These are phyloP conservation scores for Suillus luteus DNA, from an alignment of 768 basidiomycete species.

Conservation along the genomic window DNA sequence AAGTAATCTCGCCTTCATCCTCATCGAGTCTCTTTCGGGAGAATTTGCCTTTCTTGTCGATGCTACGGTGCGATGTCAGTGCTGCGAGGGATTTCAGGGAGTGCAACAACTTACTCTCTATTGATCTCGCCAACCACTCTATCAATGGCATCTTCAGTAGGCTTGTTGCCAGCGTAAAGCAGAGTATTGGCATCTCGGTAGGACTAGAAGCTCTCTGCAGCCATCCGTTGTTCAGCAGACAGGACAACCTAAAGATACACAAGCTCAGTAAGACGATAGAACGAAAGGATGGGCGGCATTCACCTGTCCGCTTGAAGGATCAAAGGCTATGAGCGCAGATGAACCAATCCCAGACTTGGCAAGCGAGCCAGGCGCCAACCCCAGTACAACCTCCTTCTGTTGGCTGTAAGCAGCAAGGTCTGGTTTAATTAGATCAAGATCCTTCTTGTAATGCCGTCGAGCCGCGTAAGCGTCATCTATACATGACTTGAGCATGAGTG, in stretches of 20 bases:
- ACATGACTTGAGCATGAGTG: constrained; percentile 4
- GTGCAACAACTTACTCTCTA: constrained; percentile 67
- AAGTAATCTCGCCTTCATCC: constrained; percentile 94
- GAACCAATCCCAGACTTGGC: constrained; percentile 39
- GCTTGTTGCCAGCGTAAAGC: constrained; percentile 94
- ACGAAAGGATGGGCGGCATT: constrained; percentile 24
- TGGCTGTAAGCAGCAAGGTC: constrained; percentile 85
- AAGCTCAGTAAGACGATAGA: constrained; percentile 14
- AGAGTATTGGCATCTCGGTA: constrained; percentile 94
- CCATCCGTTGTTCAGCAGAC: constrained; percentile 62
- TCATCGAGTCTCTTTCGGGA: constrained; percentile 89
- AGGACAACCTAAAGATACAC: constrained; percentile 44
- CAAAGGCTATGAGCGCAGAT: constrained; percentile 49
- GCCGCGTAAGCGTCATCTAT: constrained; percentile 93
- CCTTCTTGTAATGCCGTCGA: constrained; percentile 88
- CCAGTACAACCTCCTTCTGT: constrained; percentile 86
- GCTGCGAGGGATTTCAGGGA: not conserved
- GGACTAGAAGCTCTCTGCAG: constrained; percentile 77
- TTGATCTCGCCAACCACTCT: constrained; percentile 90
- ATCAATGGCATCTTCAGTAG: constrained; percentile 94
- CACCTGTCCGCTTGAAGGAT: constrained; percentile 48
- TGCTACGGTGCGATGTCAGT: constrained; percentile 43
- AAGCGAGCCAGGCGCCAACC: constrained; percentile 70
- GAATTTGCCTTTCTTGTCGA: constrained; percentile 89
- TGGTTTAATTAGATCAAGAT: constrained; percentile 84